Conservation (phyloP, 371 early-diverging fungal species). For the Mucor velutinosus region DNA sequence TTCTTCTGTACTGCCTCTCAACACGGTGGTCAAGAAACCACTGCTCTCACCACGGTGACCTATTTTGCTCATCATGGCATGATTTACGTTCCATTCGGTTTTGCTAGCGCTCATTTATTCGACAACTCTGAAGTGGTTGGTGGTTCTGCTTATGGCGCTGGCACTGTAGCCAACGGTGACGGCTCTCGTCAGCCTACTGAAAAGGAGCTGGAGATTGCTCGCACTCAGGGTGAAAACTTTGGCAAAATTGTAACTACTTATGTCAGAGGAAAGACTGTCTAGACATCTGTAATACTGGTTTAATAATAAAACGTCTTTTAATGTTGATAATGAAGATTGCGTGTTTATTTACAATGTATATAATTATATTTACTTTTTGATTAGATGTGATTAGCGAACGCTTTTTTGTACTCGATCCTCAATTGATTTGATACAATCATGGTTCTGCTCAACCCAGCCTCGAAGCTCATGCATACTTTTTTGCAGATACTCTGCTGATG, state of each 20-base stretch:
- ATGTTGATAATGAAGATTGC: background rate
- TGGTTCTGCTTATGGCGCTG: slow-evolving; percentile 80
- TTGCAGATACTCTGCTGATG: slow-evolving; percentile 14
- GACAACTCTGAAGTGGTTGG: slow-evolving; percentile 53
- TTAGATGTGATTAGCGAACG: background rate
- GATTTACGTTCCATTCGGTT: slow-evolving; percentile 78
- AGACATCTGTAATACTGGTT: too few species aligned
- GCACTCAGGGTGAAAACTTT: slow-evolving; percentile 68
- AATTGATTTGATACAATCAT: background rate
- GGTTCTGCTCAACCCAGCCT: slow-evolving; percentile 6
- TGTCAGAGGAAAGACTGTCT: slow-evolving; percentile 8
- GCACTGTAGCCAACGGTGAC: slow-evolving; percentile 66
- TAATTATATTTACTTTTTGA: background rate
- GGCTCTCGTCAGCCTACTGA: slow-evolving; percentile 67
- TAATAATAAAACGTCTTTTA: background rate
- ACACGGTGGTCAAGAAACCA: slow-evolving; percentile 83
- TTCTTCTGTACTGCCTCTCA: slow-evolving; percentile 75
- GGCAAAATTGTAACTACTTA: slow-evolving; percentile 52
- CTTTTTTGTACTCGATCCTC: background rate
- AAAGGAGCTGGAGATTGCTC: slow-evolving; percentile 70
- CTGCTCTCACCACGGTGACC: slow-evolving; percentile 68
- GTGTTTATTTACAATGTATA: background rate
- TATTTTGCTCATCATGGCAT: slow-evolving; percentile 83
- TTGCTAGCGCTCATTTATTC: slow-evolving; percentile 41
- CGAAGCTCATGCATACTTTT: slow-evolving; percentile 2